A percentile compares a stretch with the other conserved stretches of the same genome.
Conservation (phyloP, 1,284 basidiomycete species). For the Ceratobasidium sp. region DNA sequence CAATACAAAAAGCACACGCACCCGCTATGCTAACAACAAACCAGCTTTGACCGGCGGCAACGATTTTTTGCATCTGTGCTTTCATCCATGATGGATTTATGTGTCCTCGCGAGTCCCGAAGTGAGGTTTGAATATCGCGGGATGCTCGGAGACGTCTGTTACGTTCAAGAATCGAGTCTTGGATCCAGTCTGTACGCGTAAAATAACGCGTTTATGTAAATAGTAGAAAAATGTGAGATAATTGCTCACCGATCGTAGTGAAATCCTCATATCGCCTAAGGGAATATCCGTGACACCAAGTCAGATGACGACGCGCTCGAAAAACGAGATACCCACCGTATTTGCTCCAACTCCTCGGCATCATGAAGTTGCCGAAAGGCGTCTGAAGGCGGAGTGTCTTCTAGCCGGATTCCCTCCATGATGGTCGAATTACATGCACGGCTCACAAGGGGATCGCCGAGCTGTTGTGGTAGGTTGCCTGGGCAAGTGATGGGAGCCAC, state of each 20-base stretch:
- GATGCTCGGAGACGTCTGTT: conserved; percentile 74
- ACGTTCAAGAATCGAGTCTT: conserved; percentile 90
- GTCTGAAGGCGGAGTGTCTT: conserved; percentile 32
- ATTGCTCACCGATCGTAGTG: conserved; percentile 72
- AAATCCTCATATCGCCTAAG: conserved; percentile 78
- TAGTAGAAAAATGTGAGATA: conserved; percentile 21
- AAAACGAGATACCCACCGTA: conserved; percentile 52
- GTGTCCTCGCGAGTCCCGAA: conserved; percentile 64
- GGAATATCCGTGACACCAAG: neutral
- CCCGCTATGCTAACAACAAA: conserved; percentile 88
- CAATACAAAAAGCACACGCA: conserved; percentile 59
- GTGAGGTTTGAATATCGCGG: conserved; percentile 60
- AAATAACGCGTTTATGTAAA: conserved; percentile 34
- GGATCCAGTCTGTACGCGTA: conserved; percentile 86
- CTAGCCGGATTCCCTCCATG: conserved; percentile 27
- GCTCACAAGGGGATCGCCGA: neutral
- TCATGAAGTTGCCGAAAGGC: conserved; percentile 45
- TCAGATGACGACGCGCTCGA: conserved; percentile 16
- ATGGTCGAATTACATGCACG: neutral
- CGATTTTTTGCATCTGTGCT: conserved; percentile 65
- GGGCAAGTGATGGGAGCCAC: neutral
- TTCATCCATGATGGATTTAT: conserved; percentile 69
- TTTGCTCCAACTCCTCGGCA: conserved; percentile 57
- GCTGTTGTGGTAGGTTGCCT: neutral
- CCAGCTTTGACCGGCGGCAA: conserved; percentile 68